Conservation (phyloP, 2,329 filamentous ascomycete genomes). For the Podosphaera leucotricha region DNA sequence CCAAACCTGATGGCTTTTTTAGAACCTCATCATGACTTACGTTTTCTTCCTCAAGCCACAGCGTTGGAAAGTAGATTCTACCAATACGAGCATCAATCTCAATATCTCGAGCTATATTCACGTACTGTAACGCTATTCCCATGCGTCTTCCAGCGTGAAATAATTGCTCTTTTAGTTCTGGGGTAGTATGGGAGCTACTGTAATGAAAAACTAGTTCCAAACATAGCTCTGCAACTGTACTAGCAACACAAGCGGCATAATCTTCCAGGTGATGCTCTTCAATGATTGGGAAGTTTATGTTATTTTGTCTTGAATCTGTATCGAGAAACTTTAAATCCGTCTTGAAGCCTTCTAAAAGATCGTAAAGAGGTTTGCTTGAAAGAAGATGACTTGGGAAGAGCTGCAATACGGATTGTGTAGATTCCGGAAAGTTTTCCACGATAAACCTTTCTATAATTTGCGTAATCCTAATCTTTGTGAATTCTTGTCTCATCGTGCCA, state of each 20-base stretch:
- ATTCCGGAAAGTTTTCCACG: slow-evolving; percentile 11
- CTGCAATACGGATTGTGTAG: slow-evolving; percentile 23
- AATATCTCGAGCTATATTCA: slow-evolving; percentile 59
- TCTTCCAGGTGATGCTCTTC: slow-evolving; percentile 32
- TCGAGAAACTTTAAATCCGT: slow-evolving; percentile 36
- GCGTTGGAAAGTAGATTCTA: slow-evolving; percentile 43
- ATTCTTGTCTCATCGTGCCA: slow-evolving; percentile 10
- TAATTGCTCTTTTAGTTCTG: slow-evolving; percentile 19
- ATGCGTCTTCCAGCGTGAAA: slow-evolving; percentile 35
- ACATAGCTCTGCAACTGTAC: slow-evolving; percentile 46
- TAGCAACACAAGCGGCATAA: slow-evolving; percentile 46
- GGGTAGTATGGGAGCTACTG: slow-evolving; percentile 7
- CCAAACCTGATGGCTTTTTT: slow-evolving; percentile 22
- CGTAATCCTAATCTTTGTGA: slow-evolving; percentile 7
- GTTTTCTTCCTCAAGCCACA: slow-evolving; percentile 36
- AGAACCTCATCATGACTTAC: slow-evolving; percentile 31
- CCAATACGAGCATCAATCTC: slow-evolving; percentile 37
- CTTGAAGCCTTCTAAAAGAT: slow-evolving; percentile 42
- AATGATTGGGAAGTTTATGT: slow-evolving; percentile 27
- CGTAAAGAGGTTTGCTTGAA: slow-evolving; percentile 33
- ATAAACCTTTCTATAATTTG: slow-evolving; percentile 7
- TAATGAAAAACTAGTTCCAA: slow-evolving; percentile 43
- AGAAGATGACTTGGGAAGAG: slow-evolving; percentile 35
- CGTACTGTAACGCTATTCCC: slow-evolving; percentile 53
- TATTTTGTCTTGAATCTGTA: slow-evolving; percentile 6